phyloP scores from a whole-genome alignment of 2,329 filamentous ascomycete species.

The Mycosphaerella sp. region DNA sequence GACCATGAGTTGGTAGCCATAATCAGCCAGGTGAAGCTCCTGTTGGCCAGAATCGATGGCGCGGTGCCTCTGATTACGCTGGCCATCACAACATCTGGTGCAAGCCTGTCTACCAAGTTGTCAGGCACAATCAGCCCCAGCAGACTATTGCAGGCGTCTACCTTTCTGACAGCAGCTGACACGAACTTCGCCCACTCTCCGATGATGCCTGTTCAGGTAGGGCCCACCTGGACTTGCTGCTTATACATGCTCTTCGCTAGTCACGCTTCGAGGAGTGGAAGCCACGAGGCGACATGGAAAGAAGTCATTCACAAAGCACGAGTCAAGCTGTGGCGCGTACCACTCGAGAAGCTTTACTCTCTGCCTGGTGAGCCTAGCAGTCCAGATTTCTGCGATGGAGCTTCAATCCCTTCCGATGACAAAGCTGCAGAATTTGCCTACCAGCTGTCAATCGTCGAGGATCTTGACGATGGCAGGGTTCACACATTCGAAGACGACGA shows the following conservation, averaged over 20 bases:
- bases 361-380: slow-evolving; percentile 28
- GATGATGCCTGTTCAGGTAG: slow-evolving; percentile 66
- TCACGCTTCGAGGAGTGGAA: slow-evolving; percentile 56
- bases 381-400: slow-evolving; percentile 31
- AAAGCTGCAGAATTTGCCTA: slow-evolving; percentile 64
- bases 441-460: slow-evolving; percentile 74
- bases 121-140: slow-evolving; percentile 84
- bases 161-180: slow-evolving; percentile 80
- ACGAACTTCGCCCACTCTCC: slow-evolving; percentile 67
- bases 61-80: slow-evolving; percentile 87
- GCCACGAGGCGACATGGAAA: slow-evolving; percentile 76
- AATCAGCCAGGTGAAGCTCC: slow-evolving; percentile 64
- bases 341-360: slow-evolving; percentile 50
- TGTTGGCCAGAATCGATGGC: slow-evolving; percentile 78
- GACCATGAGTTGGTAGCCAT: slow-evolving; percentile 63
- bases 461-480: slow-evolving; percentile 65
- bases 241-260: slow-evolving; percentile 93
- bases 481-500: slow-evolving; percentile 60
- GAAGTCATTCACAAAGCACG: slow-evolving; percentile 92
- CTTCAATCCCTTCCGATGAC: slow-evolving; percentile 24
- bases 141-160: slow-evolving; percentile 83
- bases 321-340: slow-evolving; percentile 70
- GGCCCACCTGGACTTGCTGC: slow-evolving; percentile 77
- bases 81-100: slow-evolving; percentile 89
- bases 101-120: slow-evolving; percentile 72